phyloP scores from a whole-genome alignment of 768 basidiomycete species.

The Mycena chlorophos region DNA sequence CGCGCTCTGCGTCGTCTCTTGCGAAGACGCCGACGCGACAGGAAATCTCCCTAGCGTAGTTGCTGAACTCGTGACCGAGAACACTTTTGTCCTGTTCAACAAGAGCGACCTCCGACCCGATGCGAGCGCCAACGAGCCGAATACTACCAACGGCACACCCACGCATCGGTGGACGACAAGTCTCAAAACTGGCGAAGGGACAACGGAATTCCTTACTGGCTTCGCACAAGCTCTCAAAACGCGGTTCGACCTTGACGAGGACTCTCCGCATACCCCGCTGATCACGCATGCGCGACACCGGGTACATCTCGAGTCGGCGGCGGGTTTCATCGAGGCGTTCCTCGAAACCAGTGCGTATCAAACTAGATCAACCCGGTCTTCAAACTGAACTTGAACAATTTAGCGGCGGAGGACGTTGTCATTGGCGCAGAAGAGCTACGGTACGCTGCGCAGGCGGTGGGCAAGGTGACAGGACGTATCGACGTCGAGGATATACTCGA shows the following conservation, averaged over 20 bases:
- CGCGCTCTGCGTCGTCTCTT: slow-evolving; percentile 78
- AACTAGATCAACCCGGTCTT: neutral
- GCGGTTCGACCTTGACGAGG: slow-evolving; percentile 27
- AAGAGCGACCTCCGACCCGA: slow-evolving; percentile 75
- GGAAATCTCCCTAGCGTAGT: slow-evolving; percentile 47
- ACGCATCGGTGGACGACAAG: slow-evolving; percentile 59
- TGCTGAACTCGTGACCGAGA: slow-evolving; percentile 45
- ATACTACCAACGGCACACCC: slow-evolving; percentile 1
- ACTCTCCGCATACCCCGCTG: slow-evolving; percentile 50
- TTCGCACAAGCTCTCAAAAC: slow-evolving; percentile 59
- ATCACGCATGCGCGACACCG: slow-evolving; percentile 83
- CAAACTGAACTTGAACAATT: slow-evolving; percentile 5
- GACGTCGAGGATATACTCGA: slow-evolving; percentile 84
- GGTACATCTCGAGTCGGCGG: slow-evolving; percentile 67
- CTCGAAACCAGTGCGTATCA: slow-evolving; percentile 42
- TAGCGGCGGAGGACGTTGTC: slow-evolving; percentile 72
- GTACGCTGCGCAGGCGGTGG: slow-evolving; percentile 82
- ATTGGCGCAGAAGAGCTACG: slow-evolving; percentile 85
- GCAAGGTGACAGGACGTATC: slow-evolving; percentile 77
- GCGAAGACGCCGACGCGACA: slow-evolving; percentile 44
- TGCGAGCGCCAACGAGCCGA: too few relatives aligned
- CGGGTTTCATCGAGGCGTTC: slow-evolving; percentile 63
- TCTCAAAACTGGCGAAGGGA: slow-evolving; percentile 58
- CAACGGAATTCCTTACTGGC: slow-evolving; percentile 56
- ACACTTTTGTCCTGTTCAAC: slow-evolving; percentile 76